Conservation (phyloP, 2,329 filamentous ascomycete genomes). For the Ceratocystis harringtonii region DNA sequence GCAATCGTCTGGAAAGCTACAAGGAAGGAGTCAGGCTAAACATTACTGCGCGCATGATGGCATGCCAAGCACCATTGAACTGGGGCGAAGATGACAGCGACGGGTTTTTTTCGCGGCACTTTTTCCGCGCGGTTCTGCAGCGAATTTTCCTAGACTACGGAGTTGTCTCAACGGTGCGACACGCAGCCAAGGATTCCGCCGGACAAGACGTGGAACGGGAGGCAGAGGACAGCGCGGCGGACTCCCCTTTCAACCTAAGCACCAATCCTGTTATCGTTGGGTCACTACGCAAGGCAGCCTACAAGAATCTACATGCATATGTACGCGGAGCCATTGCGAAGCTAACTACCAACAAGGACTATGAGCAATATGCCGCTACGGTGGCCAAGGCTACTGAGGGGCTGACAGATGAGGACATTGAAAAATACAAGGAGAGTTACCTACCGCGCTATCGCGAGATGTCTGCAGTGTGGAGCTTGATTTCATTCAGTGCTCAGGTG, state of each 20-base stretch:
- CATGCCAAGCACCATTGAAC: conserved; percentile 85
- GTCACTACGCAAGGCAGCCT: conserved; percentile 65
- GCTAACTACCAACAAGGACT: conserved; percentile 42
- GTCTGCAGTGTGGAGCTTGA: conserved; percentile 79
- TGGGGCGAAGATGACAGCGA: conserved; percentile 74
- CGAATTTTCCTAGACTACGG: conserved; percentile 79
- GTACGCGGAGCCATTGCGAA: conserved; percentile 69
- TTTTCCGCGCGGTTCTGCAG: conserved; percentile 80
- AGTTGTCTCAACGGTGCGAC: conserved; percentile 49
- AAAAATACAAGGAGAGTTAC: conserved; percentile 52
- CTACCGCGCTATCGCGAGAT: conserved; percentile 59
- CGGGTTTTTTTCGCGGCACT: conserved; percentile 81
- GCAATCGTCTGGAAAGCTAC: conserved; percentile 47
- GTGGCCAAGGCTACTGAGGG: conserved; percentile 50
- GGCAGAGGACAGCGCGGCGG: conserved; percentile 16
- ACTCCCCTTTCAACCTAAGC: conserved; percentile 38
- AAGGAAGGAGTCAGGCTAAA: conserved; percentile 63
- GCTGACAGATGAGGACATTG: conserved; percentile 63
- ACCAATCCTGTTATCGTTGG: conserved; percentile 78
- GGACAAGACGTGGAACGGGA: conserved; percentile 21
- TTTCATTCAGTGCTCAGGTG: conserved; percentile 86
- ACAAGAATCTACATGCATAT: conserved; percentile 59
- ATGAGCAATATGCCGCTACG: conserved; percentile 43
- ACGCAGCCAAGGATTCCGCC: conserved; percentile 19
- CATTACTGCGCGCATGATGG: conserved; percentile 96